A percentile compares a stretch with the other conserved stretches of the same genome.
Conservation (phyloP, 139 green algal genomes). For the Chlamydomonas sp. region DNA sequence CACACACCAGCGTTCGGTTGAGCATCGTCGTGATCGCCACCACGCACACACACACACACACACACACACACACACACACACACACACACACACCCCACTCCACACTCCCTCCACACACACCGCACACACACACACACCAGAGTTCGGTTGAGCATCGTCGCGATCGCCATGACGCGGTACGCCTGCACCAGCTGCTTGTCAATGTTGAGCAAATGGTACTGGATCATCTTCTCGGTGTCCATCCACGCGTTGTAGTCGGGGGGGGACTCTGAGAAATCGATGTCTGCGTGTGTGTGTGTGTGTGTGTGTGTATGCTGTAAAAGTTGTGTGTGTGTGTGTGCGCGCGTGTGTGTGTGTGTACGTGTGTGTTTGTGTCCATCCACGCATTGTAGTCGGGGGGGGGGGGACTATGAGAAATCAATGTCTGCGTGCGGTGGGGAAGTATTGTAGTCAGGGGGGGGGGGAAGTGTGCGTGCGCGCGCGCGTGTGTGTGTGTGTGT, state of each 20-base stretch:
- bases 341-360: background rate
- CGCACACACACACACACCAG: too few relatives aligned
- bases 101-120: too few relatives aligned
- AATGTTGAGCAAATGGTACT: constrained; percentile 29
- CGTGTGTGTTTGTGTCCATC: background rate
- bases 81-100: too few relatives aligned
- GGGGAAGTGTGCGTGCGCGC: background rate
- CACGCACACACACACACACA: too few relatives aligned
- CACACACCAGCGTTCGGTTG: too few relatives aligned
- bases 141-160: constrained; percentile 25
- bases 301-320: constrained; percentile 1
- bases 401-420: background rate
- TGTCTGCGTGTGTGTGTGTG: constrained; percentile 9
- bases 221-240: constrained; percentile 35
- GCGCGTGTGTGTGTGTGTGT: background rate
- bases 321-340: constrained; percentile 3
- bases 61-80: too few relatives aligned
- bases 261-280: constrained; percentile 9
- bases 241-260: constrained; percentile 27
- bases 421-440: background rate
- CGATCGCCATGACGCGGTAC: constrained; percentile 20
- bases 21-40: too few relatives aligned
- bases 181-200: constrained; percentile 26
- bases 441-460: background rate
- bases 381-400: background rate